Percentiles rank a stretch among this genome's conserved stretches.
Evolutionary conservation across 306 rosid genomes (phyloP).

Genomic region (Cucurbita argyrosperma): DNA sequence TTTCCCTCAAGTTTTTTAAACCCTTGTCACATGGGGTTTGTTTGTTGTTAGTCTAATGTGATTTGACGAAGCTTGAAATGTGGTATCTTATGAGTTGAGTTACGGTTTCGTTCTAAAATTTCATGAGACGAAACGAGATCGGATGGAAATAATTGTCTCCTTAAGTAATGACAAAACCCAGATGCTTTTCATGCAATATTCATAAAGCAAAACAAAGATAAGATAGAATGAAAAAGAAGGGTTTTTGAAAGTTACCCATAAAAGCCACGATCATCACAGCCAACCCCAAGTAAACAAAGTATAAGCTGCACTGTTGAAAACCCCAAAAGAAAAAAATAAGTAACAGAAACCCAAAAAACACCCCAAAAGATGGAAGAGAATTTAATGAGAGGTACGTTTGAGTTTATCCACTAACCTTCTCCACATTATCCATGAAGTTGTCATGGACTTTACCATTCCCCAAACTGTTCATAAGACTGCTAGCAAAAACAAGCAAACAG

Average conservation of each 20-base stretch:
- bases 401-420: slow-evolving; percentile 30
- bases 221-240: neutral
- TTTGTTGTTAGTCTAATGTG: neutral
- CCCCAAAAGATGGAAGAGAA: neutral
- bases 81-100: too few species aligned
- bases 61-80: neutral
- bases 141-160: neutral
- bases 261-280: slow-evolving; percentile 69
- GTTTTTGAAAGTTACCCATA: slow-evolving; percentile 57
- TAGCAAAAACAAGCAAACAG: slow-evolving; percentile 55
- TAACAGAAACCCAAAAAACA: neutral
- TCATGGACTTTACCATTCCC: slow-evolving; percentile 35
- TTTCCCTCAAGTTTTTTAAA: too few species aligned
- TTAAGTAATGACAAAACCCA: neutral
- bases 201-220: slow-evolving; percentile 18
- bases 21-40: neutral
- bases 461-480: slow-evolving; percentile 83
- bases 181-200: neutral
- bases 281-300: slow-evolving; percentile 92
- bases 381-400: neutral
- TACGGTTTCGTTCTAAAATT: too few species aligned
- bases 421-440: slow-evolving; percentile 59
- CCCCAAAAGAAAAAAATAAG: neutral
- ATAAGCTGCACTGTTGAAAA: slow-evolving; percentile 69
- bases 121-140: too few species aligned